phyloP scores from a whole-genome alignment of 495 filamentous ascomycete genomes.

The Daldinia childiae region DNA sequence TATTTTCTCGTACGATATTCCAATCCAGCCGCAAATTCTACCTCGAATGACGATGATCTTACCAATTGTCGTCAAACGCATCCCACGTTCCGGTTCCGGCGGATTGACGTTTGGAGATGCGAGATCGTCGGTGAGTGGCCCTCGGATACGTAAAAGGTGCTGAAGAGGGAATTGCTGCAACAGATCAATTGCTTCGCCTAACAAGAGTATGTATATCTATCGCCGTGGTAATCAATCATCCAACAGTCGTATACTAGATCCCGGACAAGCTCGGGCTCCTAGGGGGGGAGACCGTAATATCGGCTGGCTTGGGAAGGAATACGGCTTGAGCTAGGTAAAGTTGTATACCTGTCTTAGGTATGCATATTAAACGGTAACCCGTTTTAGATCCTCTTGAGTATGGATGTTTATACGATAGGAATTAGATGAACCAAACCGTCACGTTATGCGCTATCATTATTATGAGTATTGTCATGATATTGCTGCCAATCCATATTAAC shows the following conservation, averaged over 20 bases:
- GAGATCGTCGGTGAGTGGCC: not conserved
- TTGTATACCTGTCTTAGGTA: not conserved
- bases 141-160: not conserved
- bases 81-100: constrained; percentile 23
- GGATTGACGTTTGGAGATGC: constrained; percentile 6
- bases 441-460: not conserved
- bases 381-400: no score
- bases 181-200: constrained; percentile 2
- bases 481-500: not conserved
- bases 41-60: constrained; percentile 26
- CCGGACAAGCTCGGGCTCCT: not conserved
- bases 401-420: no score
- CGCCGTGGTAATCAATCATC: not conserved
- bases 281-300: not conserved
- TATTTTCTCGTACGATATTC: not conserved
- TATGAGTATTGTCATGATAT: not conserved
- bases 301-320: not conserved
- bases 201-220: not conserved
- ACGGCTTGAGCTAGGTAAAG: not conserved
- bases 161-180: not conserved
- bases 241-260: not conserved
- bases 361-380: no score
- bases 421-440: not conserved
- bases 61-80: constrained; percentile 24
- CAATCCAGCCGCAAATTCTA: not conserved